Base-by-base conservation (phyloP, 208 protist genomes). In the Zelonia costaricensis region DNA sequence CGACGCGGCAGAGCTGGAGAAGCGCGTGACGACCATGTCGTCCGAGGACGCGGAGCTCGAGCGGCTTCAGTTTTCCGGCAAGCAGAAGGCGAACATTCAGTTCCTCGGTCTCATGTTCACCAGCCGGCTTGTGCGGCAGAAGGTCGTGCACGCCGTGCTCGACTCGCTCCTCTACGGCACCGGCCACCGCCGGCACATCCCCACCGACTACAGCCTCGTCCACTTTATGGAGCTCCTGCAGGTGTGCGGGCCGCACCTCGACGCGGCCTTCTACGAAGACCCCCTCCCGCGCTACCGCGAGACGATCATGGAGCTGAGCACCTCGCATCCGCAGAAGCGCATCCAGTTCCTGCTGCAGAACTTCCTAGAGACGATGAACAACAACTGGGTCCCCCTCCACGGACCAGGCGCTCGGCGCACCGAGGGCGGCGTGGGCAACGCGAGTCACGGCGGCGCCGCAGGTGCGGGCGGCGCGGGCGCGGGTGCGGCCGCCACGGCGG, bases 11-110 rank as follows among this genome's bases (percentile, higher is more conserved):
- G 69, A 82, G 45, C 56, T 91, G 35, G 84, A 90, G 46, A 56
- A 69, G 38, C 68, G 71, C 42, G 66, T 82, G 30, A 64, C 69
- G 2, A 73, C 76, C 22, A 57, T 91, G 44, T 44, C 79, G 12
- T 62, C 62, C 10, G 84, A 90, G 44, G 88, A 92, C 45, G 83
- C 80, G 1, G 72, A 88, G 53, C 40, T 84, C 25, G 70, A 74
- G 59, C 78, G 83, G 4, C 54, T 84, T n/a, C 70, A 75, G n/a
- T 92, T 92, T 72, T 71, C 65, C 0, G 76, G 65, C 27, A 82
- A 86, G 58, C 86, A 92, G 62, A 93, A 92, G 80, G 81, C 89
- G 3, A 95, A 95, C 56, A 84, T 95, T 31, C 74, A 83, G 66
- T 93, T 93, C 51, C 77, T 95, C 12, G 89, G 89, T 25, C 74